Evolutionary conservation across 495 filamentous ascomycete species (phyloP), one percentile per base, ranked within the genome.

Genomic region (Astrothelium subdiscretum): DNA sequence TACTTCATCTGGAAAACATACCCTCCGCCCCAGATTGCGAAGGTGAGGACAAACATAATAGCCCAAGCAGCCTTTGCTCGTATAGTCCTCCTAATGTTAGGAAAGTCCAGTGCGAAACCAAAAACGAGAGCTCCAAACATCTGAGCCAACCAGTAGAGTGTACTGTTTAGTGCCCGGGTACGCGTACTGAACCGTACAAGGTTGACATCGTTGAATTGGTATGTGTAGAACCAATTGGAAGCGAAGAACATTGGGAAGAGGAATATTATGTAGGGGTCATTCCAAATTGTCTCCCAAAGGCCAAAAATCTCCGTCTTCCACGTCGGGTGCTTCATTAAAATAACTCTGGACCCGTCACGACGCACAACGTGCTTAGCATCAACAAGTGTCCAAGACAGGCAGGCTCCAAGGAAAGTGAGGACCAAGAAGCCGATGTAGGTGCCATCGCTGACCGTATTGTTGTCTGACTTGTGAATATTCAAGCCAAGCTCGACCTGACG

Each of bases 341-440:
- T 62, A n/a, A 62, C 31, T 31, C 43, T 51, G 11, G 60, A 62
- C 8, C 60, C 35, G 27, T 62, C 60, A 26, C 18, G 3, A 54
- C 60, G 60, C 11, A 62, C 32, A 31, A 62, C 27, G 20, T 62
- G 12, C 20, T 62, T 31, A 18, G 60, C 44, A 26, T 57, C 29
- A 43, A 27, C 22, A 3, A 62, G 31, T 27, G 40, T 31, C 22
- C 22, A 62, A 29, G 60, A 38, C 20, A 62, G 26, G 32, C 24
- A 31, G 27, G 58, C 35, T 35, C 79, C 79, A 26, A 70, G 59
- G 40, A 74, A 71, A 69, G 78, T 81, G 38, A 81, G 70, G 24
- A 79, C 73, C 61, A 81, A 74, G 65, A 81, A 79, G 35, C 70
- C 78, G 58, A 81, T 81, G 67, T 81, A 81, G 18, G 79, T 81